Percentiles rank a stretch among this genome's conserved stretches.
Evolutionary conservation across 164 flowering plant genomes (phyloP).

Genomic region (Sedum album): DNA sequence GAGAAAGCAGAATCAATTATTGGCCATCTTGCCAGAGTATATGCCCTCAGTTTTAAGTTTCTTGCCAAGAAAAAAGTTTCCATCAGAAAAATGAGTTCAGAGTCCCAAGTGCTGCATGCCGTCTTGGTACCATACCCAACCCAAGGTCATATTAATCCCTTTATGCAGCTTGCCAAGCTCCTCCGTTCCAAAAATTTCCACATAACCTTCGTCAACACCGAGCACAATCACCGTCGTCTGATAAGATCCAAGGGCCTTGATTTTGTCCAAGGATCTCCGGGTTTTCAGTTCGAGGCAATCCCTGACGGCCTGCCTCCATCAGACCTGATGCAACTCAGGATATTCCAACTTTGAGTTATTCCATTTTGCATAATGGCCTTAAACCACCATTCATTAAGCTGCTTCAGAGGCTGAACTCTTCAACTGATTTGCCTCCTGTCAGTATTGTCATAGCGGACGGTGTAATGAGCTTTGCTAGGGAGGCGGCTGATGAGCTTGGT

Average conservation of each 20-base stretch:
- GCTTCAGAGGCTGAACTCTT: neutral
- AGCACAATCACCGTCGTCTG: neutral
- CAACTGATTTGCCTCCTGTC: neutral
- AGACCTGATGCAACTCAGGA: neutral
- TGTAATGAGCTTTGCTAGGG: neutral
- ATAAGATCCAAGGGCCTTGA: neutral
- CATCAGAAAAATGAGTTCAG: neutral
- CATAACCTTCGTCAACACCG: neutral
- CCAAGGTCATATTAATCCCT: neutral
- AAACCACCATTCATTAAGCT: neutral
- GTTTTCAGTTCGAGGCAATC: neutral
- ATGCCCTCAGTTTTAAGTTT: no score
- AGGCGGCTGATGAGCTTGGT: neutral
- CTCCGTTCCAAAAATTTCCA: neutral
- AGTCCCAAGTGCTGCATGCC: neutral
- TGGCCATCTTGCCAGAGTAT: no score
- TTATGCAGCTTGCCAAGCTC: neutral
- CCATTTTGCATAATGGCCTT: neutral
- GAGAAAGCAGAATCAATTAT: no score
- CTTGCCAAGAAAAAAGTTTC: no score
- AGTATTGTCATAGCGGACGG: neutral
- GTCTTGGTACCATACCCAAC: neutral
- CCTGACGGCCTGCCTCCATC: neutral
- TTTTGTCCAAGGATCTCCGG: neutral
- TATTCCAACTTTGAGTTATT: neutral